These are phyloP conservation scores for Schizophyllum amplum DNA, from an alignment of 1,284 basidiomycete species.

Conservation along the genomic window DNA sequence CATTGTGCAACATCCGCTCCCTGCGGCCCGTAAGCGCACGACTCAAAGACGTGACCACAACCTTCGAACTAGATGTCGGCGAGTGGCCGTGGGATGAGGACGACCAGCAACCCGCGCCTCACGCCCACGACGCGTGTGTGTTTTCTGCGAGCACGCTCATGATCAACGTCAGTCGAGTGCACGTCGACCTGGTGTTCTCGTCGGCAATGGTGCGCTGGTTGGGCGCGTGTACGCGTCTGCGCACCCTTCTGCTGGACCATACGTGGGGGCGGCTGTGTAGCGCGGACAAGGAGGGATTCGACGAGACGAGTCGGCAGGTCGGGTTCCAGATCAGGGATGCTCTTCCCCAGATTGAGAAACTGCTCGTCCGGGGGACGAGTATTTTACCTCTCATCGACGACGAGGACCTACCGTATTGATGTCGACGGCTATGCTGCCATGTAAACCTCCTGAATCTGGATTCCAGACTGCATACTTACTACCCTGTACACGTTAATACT, in stretches of 20 bases:
- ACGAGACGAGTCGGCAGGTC: not conserved
- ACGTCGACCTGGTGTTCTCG: not conserved
- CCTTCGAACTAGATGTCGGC: not conserved
- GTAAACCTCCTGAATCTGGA: too few species aligned
- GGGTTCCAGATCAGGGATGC: not conserved
- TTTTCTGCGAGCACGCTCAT: not conserved
- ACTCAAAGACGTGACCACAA: not conserved
- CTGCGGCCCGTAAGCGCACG: not conserved
- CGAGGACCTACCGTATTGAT: not conserved
- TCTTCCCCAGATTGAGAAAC: not conserved
- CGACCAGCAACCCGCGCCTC: not conserved
- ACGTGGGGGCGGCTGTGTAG: not conserved
- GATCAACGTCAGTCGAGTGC: not conserved
- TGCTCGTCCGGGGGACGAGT: not conserved
- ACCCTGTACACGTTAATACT: not conserved
- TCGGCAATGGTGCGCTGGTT: not conserved
- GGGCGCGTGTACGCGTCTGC: not conserved
- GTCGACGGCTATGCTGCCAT: not conserved
- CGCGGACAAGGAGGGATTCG: not conserved
- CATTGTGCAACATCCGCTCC: not conserved
- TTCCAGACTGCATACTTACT: too few species aligned
- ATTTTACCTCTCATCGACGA: not conserved
- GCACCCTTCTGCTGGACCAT: not conserved
- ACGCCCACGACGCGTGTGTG: not conserved
- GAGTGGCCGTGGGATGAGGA: not conserved